A percentile compares a stretch with the other conserved stretches of the same genome.
phyloP scores from a whole-genome alignment of 257 asterid genomes.

The Paulownia fortunei region DNA sequence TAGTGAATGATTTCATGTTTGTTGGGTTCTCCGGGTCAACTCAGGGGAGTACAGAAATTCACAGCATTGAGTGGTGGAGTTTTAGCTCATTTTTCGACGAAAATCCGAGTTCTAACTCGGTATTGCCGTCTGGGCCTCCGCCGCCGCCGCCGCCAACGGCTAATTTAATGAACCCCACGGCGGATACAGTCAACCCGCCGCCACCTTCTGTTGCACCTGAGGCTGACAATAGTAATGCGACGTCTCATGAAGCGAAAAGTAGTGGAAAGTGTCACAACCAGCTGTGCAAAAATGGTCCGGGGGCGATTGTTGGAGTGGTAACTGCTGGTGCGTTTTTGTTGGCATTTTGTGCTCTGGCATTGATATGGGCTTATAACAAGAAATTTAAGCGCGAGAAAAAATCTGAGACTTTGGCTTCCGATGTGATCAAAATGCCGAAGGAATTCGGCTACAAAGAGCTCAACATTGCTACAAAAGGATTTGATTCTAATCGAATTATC shows the following conservation, averaged over 20 bases:
- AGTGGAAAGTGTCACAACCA: constrained; percentile 60
- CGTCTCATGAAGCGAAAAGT: constrained; percentile 34
- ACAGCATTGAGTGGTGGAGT: constrained; percentile 86
- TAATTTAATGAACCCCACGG: constrained; percentile 60
- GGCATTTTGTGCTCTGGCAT: constrained; percentile 52
- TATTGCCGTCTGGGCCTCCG: constrained; percentile 30
- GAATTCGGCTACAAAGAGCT: constrained; percentile 76
- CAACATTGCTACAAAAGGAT: constrained; percentile 66
- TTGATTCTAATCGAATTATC: constrained; percentile 51
- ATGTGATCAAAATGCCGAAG: constrained; percentile 81
- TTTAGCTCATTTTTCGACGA: constrained; percentile 67
- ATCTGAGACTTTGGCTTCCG: constrained; percentile 54
- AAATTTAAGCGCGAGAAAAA: constrained; percentile 50
- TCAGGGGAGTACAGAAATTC: constrained; percentile 89
- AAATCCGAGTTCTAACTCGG: constrained; percentile 40
- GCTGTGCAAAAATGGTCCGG: constrained; percentile 65
- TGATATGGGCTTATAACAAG: constrained; percentile 63
- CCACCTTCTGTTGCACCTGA: constrained; percentile 53
- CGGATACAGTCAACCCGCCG: constrained; percentile 38
- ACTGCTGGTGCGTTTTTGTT: constrained; percentile 79
- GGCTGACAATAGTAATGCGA: constrained; percentile 25
- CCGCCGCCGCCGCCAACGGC: constrained; percentile 60
- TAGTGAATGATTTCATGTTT: constrained; percentile 65
- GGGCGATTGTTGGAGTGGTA: constrained; percentile 77
- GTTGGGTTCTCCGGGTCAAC: constrained; percentile 86